Percentiles rank a stretch among this genome's conserved stretches.
Evolutionary conservation across 306 rosid species (phyloP).

Genomic region (Lathyrus oleraceus): DNA sequence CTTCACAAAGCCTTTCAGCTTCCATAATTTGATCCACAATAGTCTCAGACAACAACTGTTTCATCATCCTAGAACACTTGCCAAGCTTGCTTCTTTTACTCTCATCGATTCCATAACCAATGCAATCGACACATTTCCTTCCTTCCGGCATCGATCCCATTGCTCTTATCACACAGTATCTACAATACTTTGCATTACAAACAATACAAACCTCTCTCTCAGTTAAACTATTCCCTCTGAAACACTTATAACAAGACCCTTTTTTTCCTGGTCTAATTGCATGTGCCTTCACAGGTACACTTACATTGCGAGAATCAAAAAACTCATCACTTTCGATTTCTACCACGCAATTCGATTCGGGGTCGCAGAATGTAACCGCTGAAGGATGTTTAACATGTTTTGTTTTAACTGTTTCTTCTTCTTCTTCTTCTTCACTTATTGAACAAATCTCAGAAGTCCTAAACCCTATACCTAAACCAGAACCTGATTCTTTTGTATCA

Average conservation of each 20-base stretch:
- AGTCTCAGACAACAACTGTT: constrained; percentile 48
- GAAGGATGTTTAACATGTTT: constrained; percentile 58
- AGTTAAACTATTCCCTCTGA: constrained; percentile 55
- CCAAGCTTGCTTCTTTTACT: constrained; percentile 53
- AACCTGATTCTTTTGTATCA: constrained; percentile 52
- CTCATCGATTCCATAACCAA: constrained; percentile 65
- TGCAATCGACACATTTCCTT: constrained; percentile 74
- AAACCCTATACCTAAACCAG: constrained; percentile 39
- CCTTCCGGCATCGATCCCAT: constrained; percentile 97
- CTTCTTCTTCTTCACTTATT: constrained; percentile 41
- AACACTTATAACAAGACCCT: constrained; percentile 72
- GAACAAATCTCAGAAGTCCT: constrained; percentile 60
- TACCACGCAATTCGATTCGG: constrained; percentile 38
- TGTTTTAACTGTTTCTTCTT: constrained; percentile 30
- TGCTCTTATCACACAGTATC: constrained; percentile 51
- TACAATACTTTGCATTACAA: constrained; percentile 38
- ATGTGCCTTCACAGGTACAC: constrained; percentile 40
- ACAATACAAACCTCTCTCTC: constrained; percentile 72
- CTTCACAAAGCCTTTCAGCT: constrained; percentile 53
- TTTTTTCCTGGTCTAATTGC: constrained; percentile 62
- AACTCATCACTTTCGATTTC: constrained; percentile 30
- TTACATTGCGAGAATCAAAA: constrained; percentile 26
- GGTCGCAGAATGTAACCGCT: constrained; percentile 60
- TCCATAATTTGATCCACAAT: constrained; percentile 51
- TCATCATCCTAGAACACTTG: constrained; percentile 62